These are phyloP conservation scores for Kwoniella sp. DNA, from an alignment of 768 basidiomycete species.

Conservation along the genomic window DNA sequence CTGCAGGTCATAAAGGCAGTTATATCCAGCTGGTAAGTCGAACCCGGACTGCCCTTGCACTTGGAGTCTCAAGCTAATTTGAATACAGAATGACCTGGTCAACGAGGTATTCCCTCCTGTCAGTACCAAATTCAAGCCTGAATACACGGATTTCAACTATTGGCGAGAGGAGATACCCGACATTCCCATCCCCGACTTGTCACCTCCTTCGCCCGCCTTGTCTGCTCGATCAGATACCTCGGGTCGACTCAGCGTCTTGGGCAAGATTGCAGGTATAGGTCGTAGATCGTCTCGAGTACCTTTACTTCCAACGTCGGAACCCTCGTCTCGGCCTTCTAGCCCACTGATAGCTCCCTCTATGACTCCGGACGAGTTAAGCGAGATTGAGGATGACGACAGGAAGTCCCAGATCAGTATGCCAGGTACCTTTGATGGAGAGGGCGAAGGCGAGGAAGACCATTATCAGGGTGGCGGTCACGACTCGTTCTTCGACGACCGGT, in stretches of 20 bases:
- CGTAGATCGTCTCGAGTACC: constrained; percentile 49
- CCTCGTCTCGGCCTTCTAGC: constrained; percentile 63
- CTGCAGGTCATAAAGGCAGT: constrained; percentile 95
- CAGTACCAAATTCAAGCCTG: constrained; percentile 77
- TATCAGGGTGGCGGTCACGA: constrained; percentile 61
- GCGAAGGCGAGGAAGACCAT: constrained; percentile 5
- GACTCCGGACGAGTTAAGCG: constrained; percentile 57
- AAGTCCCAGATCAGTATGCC: constrained; percentile 80
- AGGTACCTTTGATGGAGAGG: constrained; percentile 64
- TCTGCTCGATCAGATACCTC: constrained; percentile 84
- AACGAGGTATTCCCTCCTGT: constrained; percentile 99
- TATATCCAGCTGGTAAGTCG: constrained; percentile 87
- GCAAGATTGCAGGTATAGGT: constrained; percentile 53
- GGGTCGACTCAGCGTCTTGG: constrained; percentile 53
- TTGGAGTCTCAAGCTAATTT: no score
- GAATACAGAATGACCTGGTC: constrained; percentile 77
- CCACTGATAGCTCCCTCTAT: constrained; percentile 73
- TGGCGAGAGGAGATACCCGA: constrained; percentile 84
- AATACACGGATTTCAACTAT: constrained; percentile 95
- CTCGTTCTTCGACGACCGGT: constrained; percentile 8
- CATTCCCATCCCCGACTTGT: constrained; percentile 61
- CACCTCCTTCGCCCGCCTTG: constrained; percentile 87
- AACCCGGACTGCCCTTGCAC: no score
- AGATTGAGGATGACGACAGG: constrained; percentile 36
- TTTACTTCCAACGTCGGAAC: constrained; percentile 36